Base-by-base conservation (phyloP, 2,329 filamentous ascomycete genomes). In the Aureobasidium lini region DNA sequence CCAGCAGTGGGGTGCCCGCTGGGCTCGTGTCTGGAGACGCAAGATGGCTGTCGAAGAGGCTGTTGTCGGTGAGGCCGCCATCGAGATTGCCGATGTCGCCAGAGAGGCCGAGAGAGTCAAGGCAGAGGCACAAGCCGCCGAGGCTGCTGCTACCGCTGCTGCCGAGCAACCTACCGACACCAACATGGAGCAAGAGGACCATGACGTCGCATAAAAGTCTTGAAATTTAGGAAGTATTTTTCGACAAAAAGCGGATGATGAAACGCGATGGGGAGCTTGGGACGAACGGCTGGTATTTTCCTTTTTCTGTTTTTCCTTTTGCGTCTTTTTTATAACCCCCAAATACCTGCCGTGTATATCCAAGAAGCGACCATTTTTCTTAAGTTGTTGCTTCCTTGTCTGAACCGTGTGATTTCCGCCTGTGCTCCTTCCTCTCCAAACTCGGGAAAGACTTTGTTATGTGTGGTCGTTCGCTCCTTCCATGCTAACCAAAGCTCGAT, bases 1-100 rank as follows among this genome's bases (percentile, higher is more conserved):
- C 60, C 81, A 82, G 63, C 81, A 83, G 53, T 97, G 94, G 94
- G 92, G 88, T 0, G 82, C 84, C 69, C 83, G 91, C 49, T 99
- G 94, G 94, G 77, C 90, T 63, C 82, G 90, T 34, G 90, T 94
- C 1, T 96, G 96, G 72, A 79, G 85, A 67, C 81, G 94, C 44
- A 88, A 90, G 73, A 83, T 84, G 13, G 89, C 89, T 2, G 89
- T 97, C 13, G 92, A 97, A 75, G 91, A 96, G 74, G 82, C 88
- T 0, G 80, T 84, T 61, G 81, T 85, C 16, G 76, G 77, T 10
- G 84, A 85, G 65, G 77, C 77, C 16, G 77, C 82, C 54, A 74
- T 79, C 3, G 74, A 75, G 61, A 77, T 80, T 10, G 73, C 74
- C 49, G 69, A 75, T 48, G 43, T 43, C 15, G 54, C 54, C 8